These are phyloP conservation scores for Pseudopyricularia cyperi DNA, from an alignment of 2,329 filamentous ascomycete species.

Conservation along the genomic window DNA sequence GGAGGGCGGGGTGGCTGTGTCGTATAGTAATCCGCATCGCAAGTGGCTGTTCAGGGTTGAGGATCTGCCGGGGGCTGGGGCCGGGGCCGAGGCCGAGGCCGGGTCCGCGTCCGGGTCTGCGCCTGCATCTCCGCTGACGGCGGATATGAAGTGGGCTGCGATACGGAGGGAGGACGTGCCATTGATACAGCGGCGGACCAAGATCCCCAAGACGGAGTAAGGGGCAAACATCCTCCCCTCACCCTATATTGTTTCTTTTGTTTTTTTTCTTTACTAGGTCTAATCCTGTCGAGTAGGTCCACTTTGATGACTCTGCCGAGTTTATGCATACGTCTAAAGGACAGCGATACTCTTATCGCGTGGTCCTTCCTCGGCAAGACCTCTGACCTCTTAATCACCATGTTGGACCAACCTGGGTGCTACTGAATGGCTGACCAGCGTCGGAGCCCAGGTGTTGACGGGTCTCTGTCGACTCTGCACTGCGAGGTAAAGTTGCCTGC, in stretches of 20 bases:
- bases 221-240: constrained; percentile 12
- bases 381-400: neutral
- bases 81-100: too few relatives aligned
- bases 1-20: constrained; percentile 9
- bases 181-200: constrained; percentile 39
- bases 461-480: constrained; percentile 46
- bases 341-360: constrained; percentile 35
- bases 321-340: constrained; percentile 28
- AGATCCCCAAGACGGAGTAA: constrained; percentile 42
- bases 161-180: constrained; percentile 38
- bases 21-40: constrained; percentile 26
- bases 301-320: constrained; percentile 32
- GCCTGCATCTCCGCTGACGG: constrained; percentile 17
- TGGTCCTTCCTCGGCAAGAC: constrained; percentile 47
- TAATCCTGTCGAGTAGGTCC: constrained; percentile 10
- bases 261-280: neutral
- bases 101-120: too few relatives aligned
- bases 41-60: constrained; percentile 46
- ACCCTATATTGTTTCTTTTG: neutral
- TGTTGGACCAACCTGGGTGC: neutral
- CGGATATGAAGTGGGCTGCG: constrained; percentile 41
- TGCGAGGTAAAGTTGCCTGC: constrained; percentile 34
- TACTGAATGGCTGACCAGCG: neutral
- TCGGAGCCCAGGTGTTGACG: constrained; percentile 36
- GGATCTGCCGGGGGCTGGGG: constrained; percentile 25